Evolutionary conservation across 2,329 filamentous ascomycete species (phyloP), one percentile per base, ranked within the genome.

Genomic region (Sporothrix phasma): DNA sequence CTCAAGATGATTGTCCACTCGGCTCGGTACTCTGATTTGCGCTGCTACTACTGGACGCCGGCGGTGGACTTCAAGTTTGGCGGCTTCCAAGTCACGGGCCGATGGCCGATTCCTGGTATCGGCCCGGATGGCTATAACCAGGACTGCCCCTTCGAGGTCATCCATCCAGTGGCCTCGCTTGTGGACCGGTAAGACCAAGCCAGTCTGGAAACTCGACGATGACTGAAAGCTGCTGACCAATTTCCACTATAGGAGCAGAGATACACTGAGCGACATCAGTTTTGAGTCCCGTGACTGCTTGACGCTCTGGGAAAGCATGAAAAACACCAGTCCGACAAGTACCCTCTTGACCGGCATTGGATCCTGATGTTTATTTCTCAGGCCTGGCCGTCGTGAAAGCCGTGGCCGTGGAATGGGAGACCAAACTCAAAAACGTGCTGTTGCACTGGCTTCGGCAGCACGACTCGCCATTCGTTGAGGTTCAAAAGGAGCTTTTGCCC

Each of bases 241-340:
- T n/a, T n/a, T n/a, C n/a, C n/a, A n/a, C n/a, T 47, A 3, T 19
- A 58, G 76, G 41, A 81, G 80, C 43, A 79, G 83, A n/a, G 84
- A 81, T 0, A 82, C 88, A 19, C 83, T 89, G 0, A 80, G 85
- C 34, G 88, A 92, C 73, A 76, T 91, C 10, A 81, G 76, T 29
- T 76, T 93, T 1, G 89, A 92, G 71, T 82, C 88, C 7, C 80
- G 87, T 37, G 89, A 92, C 71, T 91, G 88, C 69, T 77, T 87
- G 6, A 78, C 76, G 0, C 75, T 92, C 0, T 92, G 86, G 83
- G 76, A 81, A 64, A 78, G 78, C 6, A 87, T 92, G 85, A 72
- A 73, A 82, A 83, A 67, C 75, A 82, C 59, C 78, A 86, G 69
- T 85, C 76, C 0, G 67, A 73, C 2, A 68, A 76, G 0, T 86